Evolutionary conservation across 345 rosid genomes (phyloP).

Genomic region (Salix koriyanagi): DNA sequence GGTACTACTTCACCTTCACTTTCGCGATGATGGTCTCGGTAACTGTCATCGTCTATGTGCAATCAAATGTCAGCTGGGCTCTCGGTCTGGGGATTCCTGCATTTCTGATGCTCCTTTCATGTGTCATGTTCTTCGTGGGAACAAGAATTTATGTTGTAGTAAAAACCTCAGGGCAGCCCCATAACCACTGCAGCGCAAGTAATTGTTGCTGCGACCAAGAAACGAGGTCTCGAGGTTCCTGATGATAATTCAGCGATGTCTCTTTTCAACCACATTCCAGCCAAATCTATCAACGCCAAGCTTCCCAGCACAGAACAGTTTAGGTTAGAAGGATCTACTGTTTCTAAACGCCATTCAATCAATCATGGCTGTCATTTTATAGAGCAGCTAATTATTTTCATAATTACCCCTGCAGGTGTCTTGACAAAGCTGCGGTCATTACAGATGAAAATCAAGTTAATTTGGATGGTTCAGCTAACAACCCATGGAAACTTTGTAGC

Average conservation of each 20-base stretch:
- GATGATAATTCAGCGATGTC: not conserved
- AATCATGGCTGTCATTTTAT: not conserved
- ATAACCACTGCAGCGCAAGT: conserved; percentile 31
- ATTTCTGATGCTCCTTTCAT: conserved; percentile 34
- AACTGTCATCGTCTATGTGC: conserved; percentile 32
- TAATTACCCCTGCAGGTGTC: conserved; percentile 28
- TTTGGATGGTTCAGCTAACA: conserved; percentile 39
- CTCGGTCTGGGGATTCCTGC: conserved; percentile 38
- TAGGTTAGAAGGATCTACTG: conserved; percentile 10
- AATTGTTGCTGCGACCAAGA: conserved; percentile 26
- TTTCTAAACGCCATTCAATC: not conserved
- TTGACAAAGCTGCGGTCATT: conserved; percentile 60
- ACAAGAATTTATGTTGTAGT: conserved; percentile 33
- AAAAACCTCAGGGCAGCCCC: conserved; percentile 43
- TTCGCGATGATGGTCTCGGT: conserved; percentile 26
- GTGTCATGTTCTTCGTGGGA: conserved; percentile 33
- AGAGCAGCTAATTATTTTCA: not conserved
- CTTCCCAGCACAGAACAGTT: conserved; percentile 28
- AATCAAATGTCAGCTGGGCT: conserved; percentile 33
- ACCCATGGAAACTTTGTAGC: conserved; percentile 68
- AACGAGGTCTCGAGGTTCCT: conserved; percentile 14
- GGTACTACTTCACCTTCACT: conserved; percentile 41
- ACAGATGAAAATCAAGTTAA: conserved; percentile 38
- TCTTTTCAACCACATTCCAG: conserved; percentile 23
- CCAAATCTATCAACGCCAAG: conserved; percentile 25